These are phyloP conservation scores for Fragilariopsis cylindrus DNA, from an alignment of 108 stramenopile genomes.

Conservation along the genomic window DNA sequence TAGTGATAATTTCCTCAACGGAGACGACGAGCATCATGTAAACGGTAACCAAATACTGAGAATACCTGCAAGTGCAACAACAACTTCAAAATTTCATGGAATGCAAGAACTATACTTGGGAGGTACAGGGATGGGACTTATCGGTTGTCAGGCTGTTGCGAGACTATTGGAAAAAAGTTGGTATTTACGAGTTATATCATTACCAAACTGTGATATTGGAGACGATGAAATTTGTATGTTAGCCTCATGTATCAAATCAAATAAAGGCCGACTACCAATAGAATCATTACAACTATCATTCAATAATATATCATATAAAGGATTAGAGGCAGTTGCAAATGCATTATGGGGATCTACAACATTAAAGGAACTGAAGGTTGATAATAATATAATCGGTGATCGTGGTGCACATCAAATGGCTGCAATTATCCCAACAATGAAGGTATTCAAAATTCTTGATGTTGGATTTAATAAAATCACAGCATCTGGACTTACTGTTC, in stretches of 20 bases:
- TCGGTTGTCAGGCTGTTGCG: conserved; percentile 69
- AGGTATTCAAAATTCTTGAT: conserved; percentile 65
- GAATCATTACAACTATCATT: conserved; percentile 80
- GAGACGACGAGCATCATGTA: conserved; percentile 9
- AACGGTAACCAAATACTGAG: neutral
- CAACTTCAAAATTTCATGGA: conserved; percentile 24
- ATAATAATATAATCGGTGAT: conserved; percentile 83
- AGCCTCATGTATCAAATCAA: conserved; percentile 64
- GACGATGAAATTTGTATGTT: conserved; percentile 63
- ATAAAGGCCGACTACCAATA: conserved; percentile 58
- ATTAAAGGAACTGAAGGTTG: conserved; percentile 73
- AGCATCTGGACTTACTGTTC: conserved; percentile 61
- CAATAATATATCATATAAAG: conserved; percentile 73
- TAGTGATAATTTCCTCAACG: conserved; percentile 1
- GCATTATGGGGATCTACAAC: conserved; percentile 80
- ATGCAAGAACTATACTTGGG: conserved; percentile 82
- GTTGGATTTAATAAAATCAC: conserved; percentile 82
- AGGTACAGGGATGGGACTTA: conserved; percentile 64
- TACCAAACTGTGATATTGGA: conserved; percentile 72
- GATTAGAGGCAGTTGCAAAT: conserved; percentile 75
- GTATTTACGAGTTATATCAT: conserved; percentile 56
- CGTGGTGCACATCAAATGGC: conserved; percentile 78
- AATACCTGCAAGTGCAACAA: neutral
- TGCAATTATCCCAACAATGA: conserved; percentile 57
- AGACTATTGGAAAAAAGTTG: conserved; percentile 54